phyloP scores from a whole-genome alignment of 2,329 filamentous ascomycete genomes.

The Pseudogymnoascus sp. region DNA sequence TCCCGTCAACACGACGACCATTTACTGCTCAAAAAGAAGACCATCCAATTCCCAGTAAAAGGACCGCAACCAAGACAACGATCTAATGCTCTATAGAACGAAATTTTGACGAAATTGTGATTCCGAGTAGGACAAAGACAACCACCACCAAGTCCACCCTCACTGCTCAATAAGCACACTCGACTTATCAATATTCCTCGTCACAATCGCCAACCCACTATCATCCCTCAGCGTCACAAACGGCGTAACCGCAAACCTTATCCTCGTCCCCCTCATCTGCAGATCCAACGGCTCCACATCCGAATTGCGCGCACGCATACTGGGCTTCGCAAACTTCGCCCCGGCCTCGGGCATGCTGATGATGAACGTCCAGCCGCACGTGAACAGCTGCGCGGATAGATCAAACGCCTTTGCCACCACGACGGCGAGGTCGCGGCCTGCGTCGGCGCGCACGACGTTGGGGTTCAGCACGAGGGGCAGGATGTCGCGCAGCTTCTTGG shows the following conservation, averaged over 20 bases:
- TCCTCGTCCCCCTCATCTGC: constrained; percentile 43
- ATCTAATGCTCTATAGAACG: neutral
- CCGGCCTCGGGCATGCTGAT: constrained; percentile 45
- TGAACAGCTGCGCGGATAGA: constrained; percentile 42
- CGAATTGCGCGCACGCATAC: constrained; percentile 39
- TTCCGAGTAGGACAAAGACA: neutral
- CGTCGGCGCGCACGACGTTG: constrained; percentile 29
- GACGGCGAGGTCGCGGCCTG: constrained; percentile 32
- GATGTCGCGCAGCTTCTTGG: constrained; percentile 34
- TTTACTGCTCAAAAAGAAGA: neutral
- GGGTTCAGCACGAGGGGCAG: constrained; percentile 37
- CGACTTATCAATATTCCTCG: neutral
- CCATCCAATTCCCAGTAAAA: neutral
- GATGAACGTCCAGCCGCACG: constrained; percentile 34
- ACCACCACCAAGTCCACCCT: neutral
- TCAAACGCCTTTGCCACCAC: constrained; percentile 38
- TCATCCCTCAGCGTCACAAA: constrained; percentile 49
- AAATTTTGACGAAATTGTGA: neutral
- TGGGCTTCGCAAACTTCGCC: constrained; percentile 41
- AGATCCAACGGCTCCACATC: constrained; percentile 35
- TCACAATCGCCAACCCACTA: constrained; percentile 13
- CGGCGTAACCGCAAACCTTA: constrained; percentile 49
- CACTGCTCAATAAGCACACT: constrained; percentile 2
- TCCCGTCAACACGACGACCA: neutral
- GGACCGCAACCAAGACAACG: neutral